Base-by-base conservation (phyloP, 257 asterid species). In the Orobanche coerulescens region DNA sequence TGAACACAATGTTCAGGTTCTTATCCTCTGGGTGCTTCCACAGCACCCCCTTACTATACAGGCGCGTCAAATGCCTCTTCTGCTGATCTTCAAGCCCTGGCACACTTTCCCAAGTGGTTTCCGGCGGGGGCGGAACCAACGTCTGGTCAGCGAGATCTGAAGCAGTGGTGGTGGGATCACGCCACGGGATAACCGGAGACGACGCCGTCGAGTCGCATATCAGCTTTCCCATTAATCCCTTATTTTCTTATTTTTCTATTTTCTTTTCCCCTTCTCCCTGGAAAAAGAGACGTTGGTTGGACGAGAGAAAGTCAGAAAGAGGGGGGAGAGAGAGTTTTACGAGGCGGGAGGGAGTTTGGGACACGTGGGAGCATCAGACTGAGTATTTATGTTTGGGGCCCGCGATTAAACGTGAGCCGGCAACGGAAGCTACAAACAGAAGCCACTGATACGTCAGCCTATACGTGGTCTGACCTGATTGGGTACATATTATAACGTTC, bases 131-230 rank as follows among this genome's bases (percentile, higher is more conserved):
- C 31, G 67, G 40, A 3, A 19, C 53, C 30, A 51, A 65, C 33
- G 68, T 36, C 56, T 74, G 89, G 75, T 76, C 81, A 44, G 66
- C 83, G 14, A 77, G 80, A 79, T 81, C 95, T 20, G 79, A 69
- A 28, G 85, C 82, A 9, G 87, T 74, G 22, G 85, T 59, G 37
- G 95, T 82, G 8, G 98, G 94, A 69, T 88, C 98, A 5, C 76
- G 72, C 98, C 98, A 88, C 0, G 87, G 90, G 40, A 85, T 76
- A 58, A 84, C 93, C 75, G 91, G 90, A 5, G 95, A 81, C 26
- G 96, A 79, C 58, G 96, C 77, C 64, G 95, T 86, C 47, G 96
- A 86, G 67, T 92, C 95, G 66, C 95, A 88, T 18, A 92, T 82
- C 40, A 86, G 75, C 76, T 88, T 88, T 54, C 96, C 98, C 98